Conservation (phyloP, 78 protist species). For the Dictyostelium firmibasis region DNA sequence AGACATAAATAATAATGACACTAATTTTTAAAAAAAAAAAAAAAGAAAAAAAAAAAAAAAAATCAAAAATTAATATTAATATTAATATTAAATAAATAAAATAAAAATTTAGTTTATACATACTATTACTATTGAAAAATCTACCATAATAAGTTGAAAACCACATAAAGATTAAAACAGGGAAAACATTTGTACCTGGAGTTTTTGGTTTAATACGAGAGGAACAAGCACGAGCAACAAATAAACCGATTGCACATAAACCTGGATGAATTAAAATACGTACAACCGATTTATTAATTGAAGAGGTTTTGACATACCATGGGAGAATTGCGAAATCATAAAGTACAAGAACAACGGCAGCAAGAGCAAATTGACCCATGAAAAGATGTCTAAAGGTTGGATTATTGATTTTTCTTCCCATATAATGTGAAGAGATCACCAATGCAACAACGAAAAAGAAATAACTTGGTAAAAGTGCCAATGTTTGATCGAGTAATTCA, state of each 20-base stretch:
- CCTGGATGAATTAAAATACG: conserved; percentile 66
- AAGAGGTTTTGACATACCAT: conserved; percentile 5
- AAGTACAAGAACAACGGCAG: conserved; percentile 31
- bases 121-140: conserved; percentile 57
- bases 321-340: conserved; percentile 47
- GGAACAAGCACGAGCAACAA: conserved; percentile 56
- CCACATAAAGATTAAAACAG: conserved; percentile 73
- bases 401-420: conserved; percentile 35
- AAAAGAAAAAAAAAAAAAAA: neutral
- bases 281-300: conserved; percentile 43
- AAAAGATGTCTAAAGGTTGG: conserved; percentile 58
- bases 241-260: conserved; percentile 40
- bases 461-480: conserved; percentile 49
- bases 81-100: too few relatives aligned
- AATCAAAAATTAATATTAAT: too few relatives aligned
- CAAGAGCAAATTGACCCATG: conserved; percentile 66
- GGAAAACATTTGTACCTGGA: conserved; percentile 57
- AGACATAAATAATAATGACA: conserved; percentile 54
- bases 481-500: neutral
- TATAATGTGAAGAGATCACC: conserved; percentile 4
- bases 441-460: conserved; percentile 50
- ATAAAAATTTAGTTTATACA: too few relatives aligned
- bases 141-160: conserved; percentile 74
- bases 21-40: neutral
- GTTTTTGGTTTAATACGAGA: conserved; percentile 38